phyloP scores from a whole-genome alignment of 805 yeast species.

The Lipomyces sp. region DNA sequence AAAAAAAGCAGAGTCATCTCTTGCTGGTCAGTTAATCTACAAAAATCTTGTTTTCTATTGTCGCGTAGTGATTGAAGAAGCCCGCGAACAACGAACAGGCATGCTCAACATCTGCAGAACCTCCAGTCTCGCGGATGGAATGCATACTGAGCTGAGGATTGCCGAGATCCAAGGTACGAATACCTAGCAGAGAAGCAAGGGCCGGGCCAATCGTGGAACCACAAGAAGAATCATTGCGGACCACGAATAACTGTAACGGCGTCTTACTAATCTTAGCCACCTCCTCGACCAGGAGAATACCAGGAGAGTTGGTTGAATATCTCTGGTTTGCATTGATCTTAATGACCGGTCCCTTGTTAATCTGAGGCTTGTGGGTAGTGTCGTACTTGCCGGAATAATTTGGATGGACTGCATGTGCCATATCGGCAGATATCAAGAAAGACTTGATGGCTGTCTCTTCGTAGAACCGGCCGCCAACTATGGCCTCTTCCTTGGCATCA shows the following conservation, averaged over 20 bases:
- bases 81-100: constrained; percentile 71
- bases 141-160: constrained; percentile 87
- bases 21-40: constrained; percentile 14
- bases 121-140: constrained; percentile 79
- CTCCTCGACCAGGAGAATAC: constrained; percentile 75
- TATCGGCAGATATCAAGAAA: constrained; percentile 88
- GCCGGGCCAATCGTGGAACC: constrained; percentile 98
- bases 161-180: constrained; percentile 64
- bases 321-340: constrained; percentile 95
- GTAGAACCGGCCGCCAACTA: constrained; percentile 12
- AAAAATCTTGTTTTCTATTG: constrained; percentile 42
- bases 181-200: constrained; percentile 66
- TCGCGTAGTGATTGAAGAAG: constrained; percentile 68
- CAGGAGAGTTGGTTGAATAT: constrained; percentile 91
- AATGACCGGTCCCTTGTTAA: constrained; percentile 90
- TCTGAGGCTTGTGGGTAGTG: constrained; percentile 71
- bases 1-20: too few species aligned
- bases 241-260: constrained; percentile 94
- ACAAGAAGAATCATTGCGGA: constrained; percentile 88
- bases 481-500: constrained; percentile 39
- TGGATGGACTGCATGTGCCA: constrained; percentile 97
- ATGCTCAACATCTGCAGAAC: constrained; percentile 72
- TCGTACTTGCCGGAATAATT: constrained; percentile 82
- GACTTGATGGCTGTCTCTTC: constrained; percentile 56
- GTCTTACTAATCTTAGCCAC: constrained; percentile 68